Conservation (phyloP, 495 filamentous ascomycete species). For the Ramalina intermedia region DNA sequence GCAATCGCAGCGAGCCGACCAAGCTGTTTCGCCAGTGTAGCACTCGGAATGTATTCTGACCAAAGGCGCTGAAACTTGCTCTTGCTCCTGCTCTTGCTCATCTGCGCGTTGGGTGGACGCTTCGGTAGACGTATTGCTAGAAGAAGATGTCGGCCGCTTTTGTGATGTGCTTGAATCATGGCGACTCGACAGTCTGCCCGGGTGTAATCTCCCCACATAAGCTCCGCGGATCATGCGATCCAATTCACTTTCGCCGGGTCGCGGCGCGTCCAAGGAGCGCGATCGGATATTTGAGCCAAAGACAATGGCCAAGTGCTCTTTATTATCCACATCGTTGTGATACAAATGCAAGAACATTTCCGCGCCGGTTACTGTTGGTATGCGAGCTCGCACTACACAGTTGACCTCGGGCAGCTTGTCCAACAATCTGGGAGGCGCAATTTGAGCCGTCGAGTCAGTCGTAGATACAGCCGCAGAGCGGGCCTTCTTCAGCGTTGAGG, state of each 20-base stretch:
- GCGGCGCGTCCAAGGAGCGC: slow-evolving; percentile 58
- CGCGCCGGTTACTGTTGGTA: slow-evolving; percentile 73
- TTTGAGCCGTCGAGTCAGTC: slow-evolving; percentile 18
- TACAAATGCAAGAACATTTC: slow-evolving; percentile 98
- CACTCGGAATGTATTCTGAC: slow-evolving; percentile 96
- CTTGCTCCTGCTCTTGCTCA: not conserved
- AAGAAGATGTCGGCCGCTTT: not conserved
- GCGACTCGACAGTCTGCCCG: slow-evolving; percentile 63
- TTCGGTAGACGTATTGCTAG: slow-evolving; percentile 11
- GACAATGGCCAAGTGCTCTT: slow-evolving; percentile 96
- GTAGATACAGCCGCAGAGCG: slow-evolving; percentile 41
- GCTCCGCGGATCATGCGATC: slow-evolving; percentile 92
- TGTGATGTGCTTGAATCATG: slow-evolving; percentile 20
- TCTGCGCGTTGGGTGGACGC: not conserved
- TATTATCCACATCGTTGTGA: slow-evolving; percentile 79
- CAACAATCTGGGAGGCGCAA: slow-evolving; percentile 51
- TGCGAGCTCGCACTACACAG: slow-evolving; percentile 71
- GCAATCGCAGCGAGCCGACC: slow-evolving; percentile 95
- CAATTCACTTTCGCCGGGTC: slow-evolving; percentile 85
- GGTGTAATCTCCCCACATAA: slow-evolving; percentile 76
- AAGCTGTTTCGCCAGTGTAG: slow-evolving; percentile 96
- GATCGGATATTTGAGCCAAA: slow-evolving; percentile 79
- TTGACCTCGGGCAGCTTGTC: slow-evolving; percentile 56
- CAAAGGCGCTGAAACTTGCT: slow-evolving; percentile 37
- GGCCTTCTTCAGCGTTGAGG: slow-evolving; percentile 21